phyloP scores from a whole-genome alignment of 1,284 basidiomycete species.

The Clitocybe nebularis region DNA sequence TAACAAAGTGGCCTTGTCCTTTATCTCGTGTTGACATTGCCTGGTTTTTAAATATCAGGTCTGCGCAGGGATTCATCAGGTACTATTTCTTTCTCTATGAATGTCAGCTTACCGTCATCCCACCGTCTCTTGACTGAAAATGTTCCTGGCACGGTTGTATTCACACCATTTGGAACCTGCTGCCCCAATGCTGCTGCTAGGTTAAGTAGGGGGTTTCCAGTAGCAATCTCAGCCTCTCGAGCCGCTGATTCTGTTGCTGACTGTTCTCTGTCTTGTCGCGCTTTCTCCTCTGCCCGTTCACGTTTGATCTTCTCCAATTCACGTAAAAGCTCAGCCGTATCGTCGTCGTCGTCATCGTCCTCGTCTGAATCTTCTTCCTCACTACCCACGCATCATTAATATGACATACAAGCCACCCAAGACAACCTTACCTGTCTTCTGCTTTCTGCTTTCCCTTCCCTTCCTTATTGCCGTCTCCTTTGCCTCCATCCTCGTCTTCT shows the following conservation, averaged over 20 bases:
- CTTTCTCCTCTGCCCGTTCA: slow-evolving; percentile 91
- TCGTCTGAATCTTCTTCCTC: slow-evolving; percentile 29
- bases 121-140: slow-evolving; percentile 92
- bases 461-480: slow-evolving; percentile 30
- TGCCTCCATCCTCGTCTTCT: slow-evolving; percentile 37
- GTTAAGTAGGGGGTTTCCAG: slow-evolving; percentile 82
- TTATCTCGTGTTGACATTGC: slow-evolving; percentile 67
- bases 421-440: slow-evolving; percentile 11
- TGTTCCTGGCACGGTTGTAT: slow-evolving; percentile 74
- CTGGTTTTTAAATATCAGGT: slow-evolving; percentile 97
- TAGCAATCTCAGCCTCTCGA: slow-evolving; percentile 80
- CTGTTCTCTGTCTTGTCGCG: slow-evolving; percentile 74
- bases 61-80: slow-evolving; percentile 31
- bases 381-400: slow-evolving; percentile 10
- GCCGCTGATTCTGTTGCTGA: slow-evolving; percentile 60
- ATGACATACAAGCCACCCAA: neutral
- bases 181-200: slow-evolving; percentile 85
- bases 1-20: slow-evolving; percentile 80
- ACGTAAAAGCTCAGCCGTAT: slow-evolving; percentile 87
- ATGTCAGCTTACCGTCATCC: slow-evolving; percentile 75
- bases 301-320: slow-evolving; percentile 95
- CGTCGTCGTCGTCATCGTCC: slow-evolving; percentile 75
- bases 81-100: slow-evolving; percentile 2
- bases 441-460: slow-evolving; percentile 25
- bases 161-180: slow-evolving; percentile 55